Conservation (phyloP, 495 filamentous ascomycete species). For the Oidiodendron maius region DNA sequence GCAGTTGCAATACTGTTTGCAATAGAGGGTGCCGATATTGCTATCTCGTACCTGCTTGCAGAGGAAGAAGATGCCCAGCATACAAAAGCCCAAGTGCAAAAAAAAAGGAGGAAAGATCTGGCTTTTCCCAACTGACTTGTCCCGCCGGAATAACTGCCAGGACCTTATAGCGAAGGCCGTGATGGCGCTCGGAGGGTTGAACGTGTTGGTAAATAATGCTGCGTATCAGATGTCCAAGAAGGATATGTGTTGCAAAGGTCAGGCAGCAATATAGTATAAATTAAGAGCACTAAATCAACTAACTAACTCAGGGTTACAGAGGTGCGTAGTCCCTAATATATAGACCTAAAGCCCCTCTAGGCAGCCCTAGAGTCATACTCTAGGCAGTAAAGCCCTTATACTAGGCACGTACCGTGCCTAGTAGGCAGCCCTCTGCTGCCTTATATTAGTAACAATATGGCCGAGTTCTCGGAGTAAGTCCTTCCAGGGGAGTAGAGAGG, state of each 20-base stretch:
- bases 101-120: slow-evolving; percentile 26
- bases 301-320: too few species aligned
- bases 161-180: not conserved
- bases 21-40: slow-evolving; percentile 49
- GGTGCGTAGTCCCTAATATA: too few species aligned
- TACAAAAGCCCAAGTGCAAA: slow-evolving; percentile 46
- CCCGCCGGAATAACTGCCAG: not conserved
- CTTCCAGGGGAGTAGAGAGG: slow-evolving; percentile 28
- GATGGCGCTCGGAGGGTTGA: slow-evolving; percentile 34
- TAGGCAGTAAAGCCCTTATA: too few species aligned
- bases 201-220: slow-evolving; percentile 60
- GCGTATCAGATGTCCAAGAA: slow-evolving; percentile 47
- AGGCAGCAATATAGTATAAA: too few species aligned
- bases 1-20: slow-evolving; percentile 51
- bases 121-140: not conserved
- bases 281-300: too few species aligned
- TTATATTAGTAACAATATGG: too few species aligned
- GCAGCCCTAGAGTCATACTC: too few species aligned
- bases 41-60: slow-evolving; percentile 48
- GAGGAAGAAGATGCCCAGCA: slow-evolving; percentile 49
- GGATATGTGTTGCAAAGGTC: too few species aligned
- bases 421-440: too few species aligned
- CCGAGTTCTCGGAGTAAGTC: slow-evolving; percentile 40
- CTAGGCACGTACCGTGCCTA: too few species aligned
- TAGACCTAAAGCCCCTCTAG: too few species aligned